These are phyloP conservation scores for Cryptococcus neoformans DNA, from an alignment of 1,284 basidiomycete species.

Conservation along the genomic window DNA sequence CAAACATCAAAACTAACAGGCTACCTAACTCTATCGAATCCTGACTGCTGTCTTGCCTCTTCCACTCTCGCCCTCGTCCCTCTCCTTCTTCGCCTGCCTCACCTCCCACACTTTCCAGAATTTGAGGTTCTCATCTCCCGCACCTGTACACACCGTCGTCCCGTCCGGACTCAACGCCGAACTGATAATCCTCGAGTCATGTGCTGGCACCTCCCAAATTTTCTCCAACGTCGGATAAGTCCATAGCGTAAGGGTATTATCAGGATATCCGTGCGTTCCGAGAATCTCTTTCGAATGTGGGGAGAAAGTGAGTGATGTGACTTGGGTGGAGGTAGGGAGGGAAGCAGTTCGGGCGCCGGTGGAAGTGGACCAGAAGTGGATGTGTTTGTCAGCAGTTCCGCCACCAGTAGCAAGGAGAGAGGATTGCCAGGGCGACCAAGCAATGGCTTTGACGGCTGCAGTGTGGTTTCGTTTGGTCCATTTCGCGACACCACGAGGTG, in stretches of 20 bases:
- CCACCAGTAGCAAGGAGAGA: conserved; percentile 90
- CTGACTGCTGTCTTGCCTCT: conserved; percentile 24
- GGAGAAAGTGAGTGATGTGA: conserved; percentile 88
- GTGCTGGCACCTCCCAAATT: conserved; percentile 87
- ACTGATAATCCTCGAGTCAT: conserved; percentile 83
- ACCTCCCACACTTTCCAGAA: conserved; percentile 52
- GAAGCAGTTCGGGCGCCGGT: conserved; percentile 85
- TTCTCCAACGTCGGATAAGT: conserved; percentile 60
- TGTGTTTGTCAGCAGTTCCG: conserved; percentile 89
- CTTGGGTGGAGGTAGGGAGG: conserved; percentile 78
- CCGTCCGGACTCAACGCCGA: conserved; percentile 82
- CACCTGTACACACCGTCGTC: conserved; percentile 83
- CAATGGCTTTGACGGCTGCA: conserved; percentile 92
- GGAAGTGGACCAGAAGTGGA: conserved; percentile 89
- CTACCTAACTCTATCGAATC: conserved; percentile 25
- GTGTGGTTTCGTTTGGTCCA: conserved; percentile 94
- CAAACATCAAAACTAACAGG: too few relatives aligned
- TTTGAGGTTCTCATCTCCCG: conserved; percentile 91
- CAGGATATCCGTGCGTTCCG: conserved; percentile 90
- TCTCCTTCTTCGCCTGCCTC: conserved; percentile 31
- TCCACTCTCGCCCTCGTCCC: conserved; percentile 17
- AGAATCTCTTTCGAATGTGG: conserved; percentile 87
- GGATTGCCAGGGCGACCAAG: conserved; percentile 97
- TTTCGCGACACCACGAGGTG: conserved; percentile 65
- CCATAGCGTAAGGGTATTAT: conserved; percentile 55